These are phyloP conservation scores for Heliamphora pulchella DNA, from an alignment of 179 eudicot species.

Conservation along the genomic window DNA sequence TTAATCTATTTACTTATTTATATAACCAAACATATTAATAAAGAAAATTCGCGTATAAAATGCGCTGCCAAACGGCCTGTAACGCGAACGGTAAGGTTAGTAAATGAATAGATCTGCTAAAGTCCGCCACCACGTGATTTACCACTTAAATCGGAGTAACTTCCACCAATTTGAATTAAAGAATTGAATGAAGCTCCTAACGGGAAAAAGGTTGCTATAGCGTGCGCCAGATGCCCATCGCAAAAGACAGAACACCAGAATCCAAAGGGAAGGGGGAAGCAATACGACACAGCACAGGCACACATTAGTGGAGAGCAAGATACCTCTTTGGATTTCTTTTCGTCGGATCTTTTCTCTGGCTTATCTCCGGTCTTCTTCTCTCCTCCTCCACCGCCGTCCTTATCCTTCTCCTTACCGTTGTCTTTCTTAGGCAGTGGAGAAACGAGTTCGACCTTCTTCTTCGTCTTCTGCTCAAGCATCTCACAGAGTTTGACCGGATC, in stretches of 20 bases:
- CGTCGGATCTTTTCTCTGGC: slow-evolving; percentile 25
- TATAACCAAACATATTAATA: neutral
- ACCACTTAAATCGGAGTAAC: neutral
- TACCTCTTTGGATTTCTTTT: slow-evolving; percentile 28
- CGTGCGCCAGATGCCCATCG: neutral
- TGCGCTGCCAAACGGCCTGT: neutral
- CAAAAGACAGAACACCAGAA: slow-evolving; percentile 9
- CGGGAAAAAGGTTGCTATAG: neutral
- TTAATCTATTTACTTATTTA: neutral
- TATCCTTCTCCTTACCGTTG: slow-evolving; percentile 13
- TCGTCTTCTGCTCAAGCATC: slow-evolving; percentile 34
- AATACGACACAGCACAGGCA: neutral
- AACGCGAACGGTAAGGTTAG: neutral
- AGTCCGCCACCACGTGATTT: neutral
- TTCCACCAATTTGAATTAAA: neutral
- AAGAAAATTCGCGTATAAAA: neutral
- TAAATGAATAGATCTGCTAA: neutral
- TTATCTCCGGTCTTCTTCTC: neutral
- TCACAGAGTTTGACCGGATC: slow-evolving; percentile 45
- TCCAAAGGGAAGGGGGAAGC: neutral
- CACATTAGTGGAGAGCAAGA: neutral
- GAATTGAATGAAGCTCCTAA: neutral
- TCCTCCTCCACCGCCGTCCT: neutral
- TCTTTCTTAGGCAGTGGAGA: slow-evolving; percentile 43
- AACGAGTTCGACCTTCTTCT: slow-evolving; percentile 45